Evolutionary conservation across 2,329 filamentous ascomycete genomes (phyloP), one percentile per base, ranked within the genome.

Genomic region (Trichoderma harzianum): DNA sequence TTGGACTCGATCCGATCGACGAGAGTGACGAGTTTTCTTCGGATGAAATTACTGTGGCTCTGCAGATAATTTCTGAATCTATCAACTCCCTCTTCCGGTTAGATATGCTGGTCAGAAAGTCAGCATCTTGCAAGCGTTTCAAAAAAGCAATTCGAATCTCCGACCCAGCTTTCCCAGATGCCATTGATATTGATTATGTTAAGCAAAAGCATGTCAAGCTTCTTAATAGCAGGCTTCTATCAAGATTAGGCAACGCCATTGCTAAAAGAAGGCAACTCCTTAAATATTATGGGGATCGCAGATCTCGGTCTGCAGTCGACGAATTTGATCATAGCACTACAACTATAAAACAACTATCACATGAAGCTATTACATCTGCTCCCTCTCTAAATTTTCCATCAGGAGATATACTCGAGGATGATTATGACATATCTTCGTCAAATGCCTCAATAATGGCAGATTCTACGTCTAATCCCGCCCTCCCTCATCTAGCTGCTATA

Each of bases 251-350:
- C 10, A 10, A 16, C 5, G 73, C 47, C 2, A 75, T 73, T 58
- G 51, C 73, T 6, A 74, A 75, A 53, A 60, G 73, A 30, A 63
- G 74, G 43, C 65, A 72, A 16, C 67, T 74, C 14, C 69, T 74
- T 21, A 69, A 34, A 3, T 72, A 74, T 51, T 70, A 63, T 28
- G 26, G n/a, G n/a, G 30, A 36, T 16, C 34, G 24, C 34, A 36
- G 8, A 28, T 28, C 34, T 18, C 60, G 16, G 24, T n/a, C 10
- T 34, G 2, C 1, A 1, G 32, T 34, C 7, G 10, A 4, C 11
- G 32, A 34, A 34, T 34, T 10, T 34, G 10, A 12, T 34, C 32
- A 12, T 34, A 34, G 10, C 10, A 5, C 32, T 34, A 2, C 30
- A 30, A 30, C 30, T 30, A 30, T 10, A 2, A 7, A 30, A 30